Percentiles rank a stretch among this genome's conserved stretches.
These are phyloP conservation scores for Exophiala dermatitidis DNA, from an alignment of 2,329 filamentous ascomycete species.

Conservation along the genomic window DNA sequence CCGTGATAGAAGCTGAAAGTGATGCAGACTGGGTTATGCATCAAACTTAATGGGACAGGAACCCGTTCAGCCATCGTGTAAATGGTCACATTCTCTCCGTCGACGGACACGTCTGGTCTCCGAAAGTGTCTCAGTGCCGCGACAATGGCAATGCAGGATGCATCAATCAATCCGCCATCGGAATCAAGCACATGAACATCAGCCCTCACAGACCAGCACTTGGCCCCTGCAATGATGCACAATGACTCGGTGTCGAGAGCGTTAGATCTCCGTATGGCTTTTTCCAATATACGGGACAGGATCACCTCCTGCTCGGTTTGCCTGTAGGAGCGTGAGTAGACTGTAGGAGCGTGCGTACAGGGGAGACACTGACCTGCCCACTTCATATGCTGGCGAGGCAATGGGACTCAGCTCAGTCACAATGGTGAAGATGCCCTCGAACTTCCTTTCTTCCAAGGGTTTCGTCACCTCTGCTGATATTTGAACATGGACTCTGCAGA, in stretches of 20 bases:
- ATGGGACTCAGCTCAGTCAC: slow-evolving; percentile 85
- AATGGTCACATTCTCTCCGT: slow-evolving; percentile 75
- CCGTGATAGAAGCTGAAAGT: slow-evolving; percentile 74
- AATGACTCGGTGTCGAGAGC: slow-evolving; percentile 93
- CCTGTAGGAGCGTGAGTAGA: slow-evolving; percentile 35
- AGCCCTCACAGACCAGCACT: slow-evolving; percentile 84
- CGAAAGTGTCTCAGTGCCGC: slow-evolving; percentile 86
- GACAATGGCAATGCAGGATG: slow-evolving; percentile 76
- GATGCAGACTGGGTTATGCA: slow-evolving; percentile 86
- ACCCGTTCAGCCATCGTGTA: slow-evolving; percentile 80
- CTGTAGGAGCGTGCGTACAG: neutral
- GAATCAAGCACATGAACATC: slow-evolving; percentile 88
- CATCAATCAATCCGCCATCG: slow-evolving; percentile 84
- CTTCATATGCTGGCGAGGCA: slow-evolving; percentile 83
- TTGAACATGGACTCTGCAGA: slow-evolving; percentile 65
- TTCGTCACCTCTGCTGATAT: slow-evolving; percentile 83
- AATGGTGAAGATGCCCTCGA: slow-evolving; percentile 93
- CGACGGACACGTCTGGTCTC: slow-evolving; percentile 79
- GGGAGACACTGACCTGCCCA: slow-evolving; percentile 53
- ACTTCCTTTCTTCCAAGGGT: slow-evolving; percentile 79
- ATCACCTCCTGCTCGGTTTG: slow-evolving; percentile 78
- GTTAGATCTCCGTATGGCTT: slow-evolving; percentile 83
- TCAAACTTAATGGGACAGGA: slow-evolving; percentile 79
- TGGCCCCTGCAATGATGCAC: slow-evolving; percentile 82
- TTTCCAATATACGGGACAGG: slow-evolving; percentile 82